Percentiles rank a stretch among this genome's conserved stretches.
phyloP scores from a whole-genome alignment of 768 basidiomycete genomes.

The Saitozyma sp. region DNA sequence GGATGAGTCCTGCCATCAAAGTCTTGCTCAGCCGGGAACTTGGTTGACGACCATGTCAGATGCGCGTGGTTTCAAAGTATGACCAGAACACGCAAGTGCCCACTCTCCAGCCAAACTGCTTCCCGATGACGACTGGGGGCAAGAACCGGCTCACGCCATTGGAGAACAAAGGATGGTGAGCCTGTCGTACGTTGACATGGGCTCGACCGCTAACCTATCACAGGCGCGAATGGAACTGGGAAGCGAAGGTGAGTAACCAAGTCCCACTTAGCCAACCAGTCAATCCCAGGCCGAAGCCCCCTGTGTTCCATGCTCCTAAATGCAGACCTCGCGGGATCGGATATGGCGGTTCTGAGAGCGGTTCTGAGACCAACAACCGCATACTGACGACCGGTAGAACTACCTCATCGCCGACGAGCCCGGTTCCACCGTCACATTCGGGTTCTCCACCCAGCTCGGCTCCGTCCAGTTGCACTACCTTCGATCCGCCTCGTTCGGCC shows the following conservation, averaged over 20 bases:
- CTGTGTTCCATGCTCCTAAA: too few relatives aligned
- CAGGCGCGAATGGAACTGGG: conserved; percentile 42
- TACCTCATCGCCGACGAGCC: conserved; percentile 41
- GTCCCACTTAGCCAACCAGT: too few relatives aligned
- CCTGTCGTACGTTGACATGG: neutral
- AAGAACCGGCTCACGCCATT: conserved; percentile 27
- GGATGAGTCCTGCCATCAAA: neutral
- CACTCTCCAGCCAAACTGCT: conserved; percentile 29
- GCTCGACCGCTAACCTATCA: neutral
- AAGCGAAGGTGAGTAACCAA: neutral
- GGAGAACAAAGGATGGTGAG: conserved; percentile 35
- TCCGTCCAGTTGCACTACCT: conserved; percentile 39
- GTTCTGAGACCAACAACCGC: too few relatives aligned
- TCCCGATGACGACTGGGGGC: conserved; percentile 24
- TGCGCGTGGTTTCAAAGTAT: conserved; percentile 29
- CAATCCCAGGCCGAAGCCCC: too few relatives aligned
- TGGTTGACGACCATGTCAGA: conserved; percentile 9
- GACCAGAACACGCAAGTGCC: conserved; percentile 16
- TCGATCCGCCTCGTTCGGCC: conserved; percentile 32
- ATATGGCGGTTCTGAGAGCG: too few relatives aligned
- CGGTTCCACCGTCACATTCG: conserved; percentile 39
- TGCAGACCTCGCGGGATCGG: too few relatives aligned
- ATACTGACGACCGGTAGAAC: conserved; percentile 8
- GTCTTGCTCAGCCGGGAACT: neutral
- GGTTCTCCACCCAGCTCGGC: conserved; percentile 33